Evolutionary conservation across 2,329 filamentous ascomycete genomes (phyloP).

Genomic region (Sordariomycetes sp.): DNA sequence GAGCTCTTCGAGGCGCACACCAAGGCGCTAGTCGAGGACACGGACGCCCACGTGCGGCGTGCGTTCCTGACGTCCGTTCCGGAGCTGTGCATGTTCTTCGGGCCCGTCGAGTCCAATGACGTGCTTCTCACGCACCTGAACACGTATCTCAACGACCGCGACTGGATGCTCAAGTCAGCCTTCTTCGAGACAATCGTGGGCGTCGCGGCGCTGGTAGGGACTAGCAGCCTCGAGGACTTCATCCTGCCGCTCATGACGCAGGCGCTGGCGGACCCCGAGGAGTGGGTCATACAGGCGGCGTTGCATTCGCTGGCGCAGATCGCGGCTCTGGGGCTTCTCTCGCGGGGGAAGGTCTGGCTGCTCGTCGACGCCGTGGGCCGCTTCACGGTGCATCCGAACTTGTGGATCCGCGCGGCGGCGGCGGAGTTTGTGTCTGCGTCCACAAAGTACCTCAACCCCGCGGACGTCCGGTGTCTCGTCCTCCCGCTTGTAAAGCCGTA

Average conservation of each 20-base stretch:
- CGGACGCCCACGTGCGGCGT: slow-evolving; percentile 71
- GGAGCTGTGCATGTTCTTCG: slow-evolving; percentile 89
- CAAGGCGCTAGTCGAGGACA: slow-evolving; percentile 79
- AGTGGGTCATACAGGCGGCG: slow-evolving; percentile 85
- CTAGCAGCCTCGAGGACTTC: slow-evolving; percentile 82
- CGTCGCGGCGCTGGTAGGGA: slow-evolving; percentile 81
- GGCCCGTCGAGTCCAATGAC: slow-evolving; percentile 81
- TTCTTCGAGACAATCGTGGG: slow-evolving; percentile 95
- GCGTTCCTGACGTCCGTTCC: slow-evolving; percentile 88
- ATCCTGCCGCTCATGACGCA: slow-evolving; percentile 94
- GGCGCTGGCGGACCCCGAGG: slow-evolving; percentile 82
- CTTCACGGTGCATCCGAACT: slow-evolving; percentile 86
- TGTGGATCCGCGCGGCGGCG: slow-evolving; percentile 88
- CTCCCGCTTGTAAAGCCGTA: slow-evolving; percentile 71
- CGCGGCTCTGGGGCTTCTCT: slow-evolving; percentile 76
- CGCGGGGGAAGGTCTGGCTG: slow-evolving; percentile 75
- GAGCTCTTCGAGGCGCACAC: slow-evolving; percentile 79
- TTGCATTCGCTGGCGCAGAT: slow-evolving; percentile 80
- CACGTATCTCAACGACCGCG: slow-evolving; percentile 89
- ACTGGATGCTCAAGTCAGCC: slow-evolving; percentile 93
- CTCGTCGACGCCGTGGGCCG: slow-evolving; percentile 70
- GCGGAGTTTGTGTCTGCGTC: slow-evolving; percentile 71
- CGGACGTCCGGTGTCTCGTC: slow-evolving; percentile 75
- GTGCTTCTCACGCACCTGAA: slow-evolving; percentile 94
- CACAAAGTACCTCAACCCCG: slow-evolving; percentile 60